Evolutionary conservation across 176 grass and related monocot genomes (phyloP).

Genomic region (Luzula sylvatica): DNA sequence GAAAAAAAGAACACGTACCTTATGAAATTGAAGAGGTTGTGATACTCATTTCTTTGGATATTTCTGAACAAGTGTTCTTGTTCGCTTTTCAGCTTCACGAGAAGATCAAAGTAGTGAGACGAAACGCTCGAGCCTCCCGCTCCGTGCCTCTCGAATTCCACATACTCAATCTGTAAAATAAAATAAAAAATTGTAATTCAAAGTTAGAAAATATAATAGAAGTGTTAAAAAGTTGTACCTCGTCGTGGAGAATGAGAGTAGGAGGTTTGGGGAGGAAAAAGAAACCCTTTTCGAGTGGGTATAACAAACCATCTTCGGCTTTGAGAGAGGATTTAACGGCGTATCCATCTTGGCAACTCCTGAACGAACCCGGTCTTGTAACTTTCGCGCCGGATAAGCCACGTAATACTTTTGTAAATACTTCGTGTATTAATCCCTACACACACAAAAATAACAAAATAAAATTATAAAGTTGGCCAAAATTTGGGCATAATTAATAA

Average conservation of each 20-base stretch:
- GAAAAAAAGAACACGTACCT: conserved; percentile 32
- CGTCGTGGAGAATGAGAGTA: conserved; percentile 94
- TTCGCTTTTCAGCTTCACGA: conserved; percentile 64
- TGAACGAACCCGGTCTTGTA: conserved; percentile 81
- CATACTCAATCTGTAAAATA: conserved; percentile 59
- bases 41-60: conserved; percentile 81
- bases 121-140: conserved; percentile 57
- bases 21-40: conserved; percentile 79
- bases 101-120: conserved; percentile 79
- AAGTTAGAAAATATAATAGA: too few species aligned
- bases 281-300: conserved; percentile 95
- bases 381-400: conserved; percentile 93
- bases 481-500: conserved; percentile 24
- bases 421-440: conserved; percentile 79
- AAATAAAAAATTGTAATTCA: neutral
- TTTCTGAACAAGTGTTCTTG: conserved; percentile 90
- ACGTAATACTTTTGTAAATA: conserved; percentile 84
- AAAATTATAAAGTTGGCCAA: neutral
- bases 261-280: conserved; percentile 99
- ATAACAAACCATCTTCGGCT: conserved; percentile 95
- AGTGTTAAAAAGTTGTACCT: conserved; percentile 29
- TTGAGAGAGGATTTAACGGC: conserved; percentile 99
- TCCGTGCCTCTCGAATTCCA: conserved; percentile 79
- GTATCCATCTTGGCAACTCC: conserved; percentile 87
- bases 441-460: conserved; percentile 12